Conservation (phyloP, 192 early-diverging fungal species). For the Dissophora globulifera region DNA sequence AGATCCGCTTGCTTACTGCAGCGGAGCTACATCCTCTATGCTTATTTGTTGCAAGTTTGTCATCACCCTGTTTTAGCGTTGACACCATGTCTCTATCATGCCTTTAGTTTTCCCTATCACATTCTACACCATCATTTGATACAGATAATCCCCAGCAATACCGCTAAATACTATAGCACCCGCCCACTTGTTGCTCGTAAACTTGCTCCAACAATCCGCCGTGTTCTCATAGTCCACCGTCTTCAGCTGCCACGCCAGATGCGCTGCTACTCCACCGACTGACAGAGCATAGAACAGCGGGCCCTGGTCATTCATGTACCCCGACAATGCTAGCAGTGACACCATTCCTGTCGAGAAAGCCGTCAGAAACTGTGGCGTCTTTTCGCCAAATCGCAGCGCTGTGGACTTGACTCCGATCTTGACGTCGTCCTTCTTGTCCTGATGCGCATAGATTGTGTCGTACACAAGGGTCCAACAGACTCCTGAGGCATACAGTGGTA, state of each 20-base stretch:
- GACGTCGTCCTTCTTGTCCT: slow-evolving; percentile 94
- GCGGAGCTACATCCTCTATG: no score
- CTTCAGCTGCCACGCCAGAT: slow-evolving; percentile 85
- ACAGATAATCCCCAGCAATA: slow-evolving; percentile 68
- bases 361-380: slow-evolving; percentile 73
- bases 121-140: slow-evolving; percentile 18
- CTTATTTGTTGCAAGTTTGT: no score
- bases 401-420: slow-evolving; percentile 91
- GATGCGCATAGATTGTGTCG: slow-evolving; percentile 97
- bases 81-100: neutral
- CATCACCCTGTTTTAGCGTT: no score
- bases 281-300: slow-evolving; percentile 77
- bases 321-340: slow-evolving; percentile 73
- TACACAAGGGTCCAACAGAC: slow-evolving; percentile 95
- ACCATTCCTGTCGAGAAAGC: slow-evolving; percentile 79
- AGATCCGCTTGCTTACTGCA: no score
- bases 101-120: neutral
- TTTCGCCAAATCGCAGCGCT: slow-evolving; percentile 84
- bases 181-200: slow-evolving; percentile 82
- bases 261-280: slow-evolving; percentile 76
- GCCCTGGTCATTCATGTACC: slow-evolving; percentile 84
- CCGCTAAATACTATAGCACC: slow-evolving; percentile 84
- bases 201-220: slow-evolving; percentile 76
- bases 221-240: slow-evolving; percentile 76
- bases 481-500: slow-evolving; percentile 87